Conservation (phyloP, 345 rosid genomes). For the Abelmoschus esculentus region DNA sequence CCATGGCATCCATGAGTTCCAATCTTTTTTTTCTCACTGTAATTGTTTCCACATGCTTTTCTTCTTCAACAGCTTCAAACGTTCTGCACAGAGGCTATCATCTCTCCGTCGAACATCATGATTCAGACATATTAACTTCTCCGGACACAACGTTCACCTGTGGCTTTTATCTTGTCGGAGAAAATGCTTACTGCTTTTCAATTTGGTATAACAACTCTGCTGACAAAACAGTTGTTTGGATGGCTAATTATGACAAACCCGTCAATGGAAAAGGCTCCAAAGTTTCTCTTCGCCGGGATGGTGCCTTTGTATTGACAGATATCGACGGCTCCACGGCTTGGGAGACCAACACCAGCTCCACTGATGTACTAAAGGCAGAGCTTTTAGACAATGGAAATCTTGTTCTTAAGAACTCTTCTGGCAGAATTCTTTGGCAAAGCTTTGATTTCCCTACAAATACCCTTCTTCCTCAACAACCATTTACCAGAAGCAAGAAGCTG, state of each 20-base stretch:
- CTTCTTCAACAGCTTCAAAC: neutral
- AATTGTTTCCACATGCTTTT: constrained; percentile 8
- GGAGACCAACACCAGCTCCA: constrained; percentile 25
- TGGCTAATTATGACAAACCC: constrained; percentile 37
- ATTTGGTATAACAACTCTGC: constrained; percentile 34
- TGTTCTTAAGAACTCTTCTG: neutral
- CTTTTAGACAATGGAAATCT: constrained; percentile 33
- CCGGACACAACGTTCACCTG: constrained; percentile 30
- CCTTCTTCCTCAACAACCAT: constrained; percentile 29
- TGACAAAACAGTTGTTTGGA: constrained; percentile 36
- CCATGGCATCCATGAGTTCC: neutral
- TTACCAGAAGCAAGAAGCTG: constrained; percentile 23
- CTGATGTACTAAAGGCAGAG: constrained; percentile 20
- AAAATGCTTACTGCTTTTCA: constrained; percentile 36
- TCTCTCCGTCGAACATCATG: constrained; percentile 20
- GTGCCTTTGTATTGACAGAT: constrained; percentile 30
- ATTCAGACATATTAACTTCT: constrained; percentile 20
- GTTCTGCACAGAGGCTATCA: neutral
- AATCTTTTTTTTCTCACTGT: constrained; percentile 13
- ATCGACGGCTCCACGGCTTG: constrained; percentile 26
- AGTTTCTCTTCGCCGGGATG: constrained; percentile 20
- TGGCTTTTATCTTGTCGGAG: constrained; percentile 33
- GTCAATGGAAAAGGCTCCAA: constrained; percentile 36
- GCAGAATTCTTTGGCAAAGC: constrained; percentile 1
- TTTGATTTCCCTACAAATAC: constrained; percentile 35